A percentile compares a stretch with the other conserved stretches of the same genome.
Conservation (phyloP, 2,329 filamentous ascomycete species). For the Fonsecaea monophora region DNA sequence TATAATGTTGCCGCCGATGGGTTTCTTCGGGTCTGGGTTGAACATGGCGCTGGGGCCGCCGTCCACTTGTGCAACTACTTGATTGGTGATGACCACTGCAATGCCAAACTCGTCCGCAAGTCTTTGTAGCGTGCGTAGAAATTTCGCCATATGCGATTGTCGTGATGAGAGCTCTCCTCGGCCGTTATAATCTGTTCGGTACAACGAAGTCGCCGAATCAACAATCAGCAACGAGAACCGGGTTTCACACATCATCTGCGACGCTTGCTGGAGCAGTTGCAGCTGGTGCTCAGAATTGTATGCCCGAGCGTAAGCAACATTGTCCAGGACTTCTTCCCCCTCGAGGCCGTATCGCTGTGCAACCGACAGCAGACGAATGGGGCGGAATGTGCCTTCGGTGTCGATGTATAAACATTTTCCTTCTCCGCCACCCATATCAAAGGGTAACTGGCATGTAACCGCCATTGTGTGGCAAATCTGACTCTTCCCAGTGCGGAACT, state of each 20-base stretch:
- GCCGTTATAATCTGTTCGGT: conserved; percentile 96
- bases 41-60: conserved; percentile 97
- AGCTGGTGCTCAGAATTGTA: conserved; percentile 99
- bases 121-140: conserved; percentile 56
- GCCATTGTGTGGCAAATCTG: conserved; percentile 99
- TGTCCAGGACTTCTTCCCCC: conserved; percentile 96
- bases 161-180: conserved; percentile 94
- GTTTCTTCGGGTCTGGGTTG: conserved; percentile 98
- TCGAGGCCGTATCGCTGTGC: conserved; percentile 93
- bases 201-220: conserved; percentile 92
- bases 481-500: conserved; percentile 97
- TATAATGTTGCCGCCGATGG: conserved; percentile 98
- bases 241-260: conserved; percentile 99
- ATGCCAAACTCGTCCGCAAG: conserved; percentile 83
- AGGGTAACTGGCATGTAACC: conserved; percentile 95
- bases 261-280: conserved; percentile 90
- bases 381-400: conserved; percentile 95
- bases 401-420: conserved; percentile 99
- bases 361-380: conserved; percentile 86
- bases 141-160: conserved; percentile 65
- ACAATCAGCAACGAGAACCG: conserved; percentile 95
- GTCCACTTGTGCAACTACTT: conserved; percentile 97
- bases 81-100: conserved; percentile 97
- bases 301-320: conserved; percentile 95
- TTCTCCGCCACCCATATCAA: conserved; percentile 98